Evolutionary conservation across 805 yeast genomes (phyloP).

Genomic region (Clavispora santaluciae): DNA sequence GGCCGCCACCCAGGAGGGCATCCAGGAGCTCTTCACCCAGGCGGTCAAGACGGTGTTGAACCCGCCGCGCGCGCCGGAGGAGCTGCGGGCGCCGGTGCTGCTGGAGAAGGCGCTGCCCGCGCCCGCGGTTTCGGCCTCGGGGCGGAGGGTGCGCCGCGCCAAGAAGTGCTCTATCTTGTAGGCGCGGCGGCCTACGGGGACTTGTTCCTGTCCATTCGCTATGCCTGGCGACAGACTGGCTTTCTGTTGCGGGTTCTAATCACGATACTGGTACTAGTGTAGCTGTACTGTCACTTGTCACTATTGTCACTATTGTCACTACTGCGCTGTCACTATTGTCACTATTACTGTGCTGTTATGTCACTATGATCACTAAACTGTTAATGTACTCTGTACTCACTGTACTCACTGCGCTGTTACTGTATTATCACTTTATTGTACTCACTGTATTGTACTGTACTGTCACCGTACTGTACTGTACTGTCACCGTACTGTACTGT

Average conservation of each 20-base stretch:
- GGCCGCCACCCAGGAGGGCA: constrained; percentile 84
- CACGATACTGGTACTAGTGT: too few relatives aligned
- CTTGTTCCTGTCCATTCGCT: constrained; percentile 1
- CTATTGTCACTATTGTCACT: too few relatives aligned
- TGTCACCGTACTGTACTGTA: too few relatives aligned
- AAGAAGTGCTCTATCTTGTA: constrained; percentile 39
- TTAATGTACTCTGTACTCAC: too few relatives aligned
- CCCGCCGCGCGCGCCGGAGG: constrained; percentile 34
- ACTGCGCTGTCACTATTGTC: too few relatives aligned
- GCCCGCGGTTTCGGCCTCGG: constrained; percentile 8
- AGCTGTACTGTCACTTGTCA: too few relatives aligned
- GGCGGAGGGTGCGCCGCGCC: constrained; percentile 29
- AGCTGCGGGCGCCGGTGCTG: constrained; percentile 11
- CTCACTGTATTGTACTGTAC: too few relatives aligned
- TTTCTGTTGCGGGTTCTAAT: background rate
- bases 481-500: too few relatives aligned
- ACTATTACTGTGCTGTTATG: too few relatives aligned
- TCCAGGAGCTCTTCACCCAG: constrained; percentile 76
- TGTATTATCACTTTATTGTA: too few relatives aligned
- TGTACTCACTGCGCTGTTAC: too few relatives aligned
- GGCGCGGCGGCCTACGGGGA: background rate
- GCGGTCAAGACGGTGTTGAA: constrained; percentile 69
- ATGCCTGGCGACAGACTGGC: background rate
- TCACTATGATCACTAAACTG: too few relatives aligned
- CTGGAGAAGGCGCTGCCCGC: background rate